Evolutionary conservation across 2,329 filamentous ascomycete genomes (phyloP), one percentile per base, ranked within the genome.

Genomic region (Diaporthe vaccinii): DNA sequence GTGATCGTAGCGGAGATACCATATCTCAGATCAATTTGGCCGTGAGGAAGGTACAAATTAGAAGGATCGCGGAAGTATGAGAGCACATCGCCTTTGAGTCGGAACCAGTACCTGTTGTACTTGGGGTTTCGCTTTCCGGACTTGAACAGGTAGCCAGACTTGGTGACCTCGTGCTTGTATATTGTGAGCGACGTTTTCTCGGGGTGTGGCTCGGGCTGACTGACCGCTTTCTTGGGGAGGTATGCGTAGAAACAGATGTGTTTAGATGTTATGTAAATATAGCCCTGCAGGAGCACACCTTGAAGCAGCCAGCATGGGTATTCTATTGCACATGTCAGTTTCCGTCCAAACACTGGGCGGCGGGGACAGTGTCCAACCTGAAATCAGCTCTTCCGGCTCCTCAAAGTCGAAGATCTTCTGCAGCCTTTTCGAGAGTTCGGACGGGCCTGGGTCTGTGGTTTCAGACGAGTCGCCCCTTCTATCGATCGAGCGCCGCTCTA

Each of bases 231-330:
- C 87, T 96, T 97, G 9, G 95, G 95, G n/a, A 98, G 89, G 82
- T 98, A 98, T 53, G 97, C 95, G 82, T 98, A 98, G 83, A 98
- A 99, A 85, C 96, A 98, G 76, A 98, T 94, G 82, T 99, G 97
- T 79, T 93, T 94, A 76, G 93, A 89, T 0, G 97, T 98, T 81
- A 99, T 94, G 85, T 98, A 98, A 89, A 99, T 93, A 82, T 97
- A 98, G 8, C 97, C 97, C 82, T 98, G 95, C 12, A 98, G 89
- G 41, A 98, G 87, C 59, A 98, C 95, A 81, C 94, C 98, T 82
- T 98, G 95, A 46, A 98, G 86, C 53, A 98, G 86, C 92, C 95
- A 98, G 85, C 96, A 98, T 12, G 95, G 94, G 82, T 97, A 98
- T 86, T 98, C 96, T 91, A 83, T 49, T 65, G 5, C 8, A 14